phyloP scores from a whole-genome alignment of 1,139 yeast genomes.

The Suhomyces taliae region DNA sequence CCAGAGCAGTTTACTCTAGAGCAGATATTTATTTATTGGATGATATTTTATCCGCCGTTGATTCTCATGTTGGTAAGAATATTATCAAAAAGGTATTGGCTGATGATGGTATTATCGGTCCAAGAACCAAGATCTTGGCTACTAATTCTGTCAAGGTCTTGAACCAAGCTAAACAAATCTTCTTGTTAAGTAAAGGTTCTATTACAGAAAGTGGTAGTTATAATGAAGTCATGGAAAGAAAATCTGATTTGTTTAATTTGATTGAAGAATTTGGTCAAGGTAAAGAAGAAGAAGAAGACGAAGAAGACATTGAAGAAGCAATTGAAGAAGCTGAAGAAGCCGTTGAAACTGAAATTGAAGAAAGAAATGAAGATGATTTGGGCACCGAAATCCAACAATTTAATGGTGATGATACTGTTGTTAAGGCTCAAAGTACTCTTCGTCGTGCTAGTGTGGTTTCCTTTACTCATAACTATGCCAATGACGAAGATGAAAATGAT shows the following conservation, averaged over 20 bases:
- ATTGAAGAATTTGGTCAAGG: slow-evolving; percentile 75
- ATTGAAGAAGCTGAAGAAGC: neutral
- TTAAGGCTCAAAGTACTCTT: slow-evolving; percentile 6
- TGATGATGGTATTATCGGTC: slow-evolving; percentile 24
- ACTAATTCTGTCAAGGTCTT: slow-evolving; percentile 30
- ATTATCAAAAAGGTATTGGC: slow-evolving; percentile 24
- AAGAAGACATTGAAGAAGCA: neutral
- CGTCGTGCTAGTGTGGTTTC: slow-evolving; percentile 25
- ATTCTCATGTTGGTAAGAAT: slow-evolving; percentile 26
- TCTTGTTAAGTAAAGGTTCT: slow-evolving; percentile 27
- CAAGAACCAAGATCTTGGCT: slow-evolving; percentile 29
- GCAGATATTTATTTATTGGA: slow-evolving; percentile 26
- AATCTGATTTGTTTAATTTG: slow-evolving; percentile 34
- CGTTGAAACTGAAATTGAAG: neutral
- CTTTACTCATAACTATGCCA: slow-evolving; percentile 21
- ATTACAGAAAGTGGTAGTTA: slow-evolving; percentile 33
- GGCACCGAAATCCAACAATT: slow-evolving; percentile 14
- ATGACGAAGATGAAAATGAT: slow-evolving; percentile 21
- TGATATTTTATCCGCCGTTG: slow-evolving; percentile 28
- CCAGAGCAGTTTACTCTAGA: slow-evolving; percentile 26
- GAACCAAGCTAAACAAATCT: slow-evolving; percentile 33
- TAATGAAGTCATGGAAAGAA: slow-evolving; percentile 16
- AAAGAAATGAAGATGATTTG: neutral
- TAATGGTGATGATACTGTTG: slow-evolving; percentile 10
- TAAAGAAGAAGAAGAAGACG: slow-evolving; percentile 18